Conservation (phyloP, 148 eudicot genomes). For the Silene uniflora region DNA sequence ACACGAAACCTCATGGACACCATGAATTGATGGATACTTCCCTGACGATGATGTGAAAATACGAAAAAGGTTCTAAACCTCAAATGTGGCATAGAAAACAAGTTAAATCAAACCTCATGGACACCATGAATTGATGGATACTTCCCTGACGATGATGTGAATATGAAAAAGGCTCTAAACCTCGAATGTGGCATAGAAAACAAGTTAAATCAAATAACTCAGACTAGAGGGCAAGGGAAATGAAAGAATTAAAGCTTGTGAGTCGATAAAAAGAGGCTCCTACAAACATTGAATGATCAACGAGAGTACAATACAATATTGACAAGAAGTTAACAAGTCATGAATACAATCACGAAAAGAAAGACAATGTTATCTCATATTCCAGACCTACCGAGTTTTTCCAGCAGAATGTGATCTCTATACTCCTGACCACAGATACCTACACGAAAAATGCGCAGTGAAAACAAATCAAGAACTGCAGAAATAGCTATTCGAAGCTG, state of each 20-base stretch:
- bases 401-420: neutral
- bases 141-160: no score
- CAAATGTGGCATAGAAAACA: no score
- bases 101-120: neutral
- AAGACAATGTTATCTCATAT: constrained; percentile 1
- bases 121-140: neutral
- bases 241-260: neutral
- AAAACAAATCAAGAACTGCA: neutral
- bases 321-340: neutral
- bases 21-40: neutral
- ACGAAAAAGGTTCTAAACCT: no score
- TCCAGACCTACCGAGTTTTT: neutral
- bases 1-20: neutral
- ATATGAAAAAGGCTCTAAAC: no score
- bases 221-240: neutral
- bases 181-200: no score
- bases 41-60: no score
- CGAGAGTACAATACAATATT: neutral
- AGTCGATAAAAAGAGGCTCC: neutral
- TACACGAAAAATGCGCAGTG: constrained; percentile 4
- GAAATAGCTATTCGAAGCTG: neutral
- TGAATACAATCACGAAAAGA: neutral
- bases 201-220: neutral
- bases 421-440: constrained; percentile 23
- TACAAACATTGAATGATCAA: neutral